These are phyloP conservation scores for Leucocoprinus sp. DNA, from an alignment of 768 basidiomycete genomes.

Conservation along the genomic window DNA sequence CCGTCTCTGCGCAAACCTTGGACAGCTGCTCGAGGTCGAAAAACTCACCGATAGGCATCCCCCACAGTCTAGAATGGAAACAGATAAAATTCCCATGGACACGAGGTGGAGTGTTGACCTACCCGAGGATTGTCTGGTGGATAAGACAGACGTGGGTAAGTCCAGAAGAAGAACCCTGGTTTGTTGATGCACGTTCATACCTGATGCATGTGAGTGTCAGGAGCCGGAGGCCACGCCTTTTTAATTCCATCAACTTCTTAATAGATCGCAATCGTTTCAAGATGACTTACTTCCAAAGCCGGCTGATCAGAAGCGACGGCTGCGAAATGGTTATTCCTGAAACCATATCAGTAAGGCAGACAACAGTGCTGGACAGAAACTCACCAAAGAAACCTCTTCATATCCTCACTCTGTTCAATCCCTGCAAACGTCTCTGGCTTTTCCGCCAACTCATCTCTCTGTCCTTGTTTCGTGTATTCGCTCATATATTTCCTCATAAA, in stretches of 20 bases:
- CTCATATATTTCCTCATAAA: conserved; percentile 51
- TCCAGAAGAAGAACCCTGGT: not conserved
- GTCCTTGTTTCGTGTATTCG: conserved; percentile 26
- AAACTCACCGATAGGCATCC: conserved; percentile 73
- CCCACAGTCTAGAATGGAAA: conserved; percentile 42
- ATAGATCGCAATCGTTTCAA: not conserved
- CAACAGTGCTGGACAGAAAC: conserved; percentile 9
- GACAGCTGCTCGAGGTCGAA: conserved; percentile 64
- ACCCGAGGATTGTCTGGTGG: conserved; percentile 52
- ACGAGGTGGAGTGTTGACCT: conserved; percentile 17
- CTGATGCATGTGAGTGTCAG: conserved; percentile 47
- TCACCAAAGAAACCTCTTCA: conserved; percentile 69
- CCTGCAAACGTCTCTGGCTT: conserved; percentile 53
- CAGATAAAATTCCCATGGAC: not conserved
- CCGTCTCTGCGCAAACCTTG: conserved; percentile 44
- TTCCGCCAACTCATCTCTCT: conserved; percentile 32
- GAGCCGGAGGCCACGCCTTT: conserved; percentile 42
- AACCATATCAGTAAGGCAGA: not conserved
- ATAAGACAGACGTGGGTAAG: conserved; percentile 1
- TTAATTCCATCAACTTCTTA: conserved; percentile 2
- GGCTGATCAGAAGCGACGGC: conserved; percentile 65
- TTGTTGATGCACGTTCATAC: conserved; percentile 22
- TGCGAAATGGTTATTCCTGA: conserved; percentile 70
- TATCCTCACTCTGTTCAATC: conserved; percentile 59
- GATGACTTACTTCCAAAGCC: conserved; percentile 42